These are phyloP conservation scores for Aspergillus eucalypticola DNA, from an alignment of 2,329 filamentous ascomycete genomes.

Conservation along the genomic window DNA sequence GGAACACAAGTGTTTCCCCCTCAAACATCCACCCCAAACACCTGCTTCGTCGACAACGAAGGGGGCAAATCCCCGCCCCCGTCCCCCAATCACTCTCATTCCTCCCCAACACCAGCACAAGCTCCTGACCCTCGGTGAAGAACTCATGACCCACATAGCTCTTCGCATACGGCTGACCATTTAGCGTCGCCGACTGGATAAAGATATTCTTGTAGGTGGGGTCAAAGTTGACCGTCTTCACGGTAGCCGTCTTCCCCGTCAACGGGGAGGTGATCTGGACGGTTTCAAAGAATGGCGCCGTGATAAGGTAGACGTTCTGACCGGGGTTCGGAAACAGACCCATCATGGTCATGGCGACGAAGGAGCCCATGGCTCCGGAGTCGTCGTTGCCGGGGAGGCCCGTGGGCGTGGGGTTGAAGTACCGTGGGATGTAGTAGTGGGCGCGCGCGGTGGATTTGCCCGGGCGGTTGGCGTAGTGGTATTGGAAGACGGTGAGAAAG, in stretches of 20 bases:
- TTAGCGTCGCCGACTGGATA: slow-evolving; percentile 65
- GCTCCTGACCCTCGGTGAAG: slow-evolving; percentile 63
- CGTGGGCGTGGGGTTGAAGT: slow-evolving; percentile 57
- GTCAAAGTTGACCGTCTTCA: slow-evolving; percentile 63
- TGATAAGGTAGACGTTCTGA: slow-evolving; percentile 69
- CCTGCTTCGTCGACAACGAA: slow-evolving; percentile 40
- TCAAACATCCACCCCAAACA: not conserved
- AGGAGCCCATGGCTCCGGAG: slow-evolving; percentile 68
- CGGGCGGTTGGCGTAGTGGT: slow-evolving; percentile 68
- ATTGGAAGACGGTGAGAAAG: slow-evolving; percentile 67
- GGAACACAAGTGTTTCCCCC: too few relatives aligned
- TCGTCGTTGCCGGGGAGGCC: slow-evolving; percentile 71
- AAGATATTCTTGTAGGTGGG: slow-evolving; percentile 58
- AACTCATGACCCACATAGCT: slow-evolving; percentile 71
- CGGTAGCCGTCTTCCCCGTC: slow-evolving; percentile 60
- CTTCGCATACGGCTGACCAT: slow-evolving; percentile 61
- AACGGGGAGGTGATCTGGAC: slow-evolving; percentile 59
- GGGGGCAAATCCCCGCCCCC: slow-evolving; percentile 61
- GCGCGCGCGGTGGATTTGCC: slow-evolving; percentile 52
- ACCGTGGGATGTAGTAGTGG: slow-evolving; percentile 64
- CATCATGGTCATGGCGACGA: slow-evolving; percentile 67
- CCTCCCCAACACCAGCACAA: slow-evolving; percentile 63
- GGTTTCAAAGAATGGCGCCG: slow-evolving; percentile 64
- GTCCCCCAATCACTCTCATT: slow-evolving; percentile 69
- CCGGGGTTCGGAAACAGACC: slow-evolving; percentile 68